Percentiles rank a stretch among this genome's conserved stretches.
Evolutionary conservation across 2,329 filamentous ascomycete genomes (phyloP).

Genomic region (Pseudogymnoascus sp.): DNA sequence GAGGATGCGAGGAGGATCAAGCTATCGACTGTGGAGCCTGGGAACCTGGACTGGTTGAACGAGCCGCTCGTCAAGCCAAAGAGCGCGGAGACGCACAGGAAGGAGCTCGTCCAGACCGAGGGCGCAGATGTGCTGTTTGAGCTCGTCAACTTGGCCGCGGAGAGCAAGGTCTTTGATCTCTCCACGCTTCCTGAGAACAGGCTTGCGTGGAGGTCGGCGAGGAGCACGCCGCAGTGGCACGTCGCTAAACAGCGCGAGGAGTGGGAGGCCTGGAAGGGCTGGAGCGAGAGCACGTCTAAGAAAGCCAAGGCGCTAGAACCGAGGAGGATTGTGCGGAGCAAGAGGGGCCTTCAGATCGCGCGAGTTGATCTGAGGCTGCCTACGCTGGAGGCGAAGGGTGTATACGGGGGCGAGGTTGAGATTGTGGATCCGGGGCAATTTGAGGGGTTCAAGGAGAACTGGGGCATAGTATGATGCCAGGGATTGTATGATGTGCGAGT

Average conservation of each 20-base stretch:
- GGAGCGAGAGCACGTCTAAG: constrained; percentile 46
- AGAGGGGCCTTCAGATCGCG: constrained; percentile 18
- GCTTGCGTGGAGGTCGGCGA: constrained; percentile 58
- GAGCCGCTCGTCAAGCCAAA: constrained; percentile 46
- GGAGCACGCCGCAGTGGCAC: constrained; percentile 55
- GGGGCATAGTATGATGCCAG: constrained; percentile 19
- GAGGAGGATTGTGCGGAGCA: constrained; percentile 15
- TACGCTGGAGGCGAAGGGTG: constrained; percentile 21
- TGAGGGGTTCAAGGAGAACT: constrained; percentile 23
- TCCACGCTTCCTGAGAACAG: constrained; percentile 47
- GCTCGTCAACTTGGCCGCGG: constrained; percentile 52
- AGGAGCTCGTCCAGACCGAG: constrained; percentile 48
- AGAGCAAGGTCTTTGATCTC: constrained; percentile 53
- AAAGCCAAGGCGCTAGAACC: constrained; percentile 39
- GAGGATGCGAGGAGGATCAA: constrained; percentile 58
- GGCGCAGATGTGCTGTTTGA: constrained; percentile 56
- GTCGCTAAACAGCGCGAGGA: constrained; percentile 58
- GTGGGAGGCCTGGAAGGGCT: constrained; percentile 52
- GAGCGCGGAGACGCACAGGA: constrained; percentile 39
- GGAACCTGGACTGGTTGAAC: constrained; percentile 52
- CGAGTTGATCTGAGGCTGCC: constrained; percentile 20
- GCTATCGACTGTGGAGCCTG: constrained; percentile 40
- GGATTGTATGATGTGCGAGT: constrained; percentile 7
- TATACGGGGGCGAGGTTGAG: constrained; percentile 21
- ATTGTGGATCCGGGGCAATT: constrained; percentile 25